A percentile compares a stretch with the other conserved stretches of the same genome.
phyloP scores from a whole-genome alignment of 2,329 filamentous ascomycete species.

The Tolypocladium guangdongense region DNA sequence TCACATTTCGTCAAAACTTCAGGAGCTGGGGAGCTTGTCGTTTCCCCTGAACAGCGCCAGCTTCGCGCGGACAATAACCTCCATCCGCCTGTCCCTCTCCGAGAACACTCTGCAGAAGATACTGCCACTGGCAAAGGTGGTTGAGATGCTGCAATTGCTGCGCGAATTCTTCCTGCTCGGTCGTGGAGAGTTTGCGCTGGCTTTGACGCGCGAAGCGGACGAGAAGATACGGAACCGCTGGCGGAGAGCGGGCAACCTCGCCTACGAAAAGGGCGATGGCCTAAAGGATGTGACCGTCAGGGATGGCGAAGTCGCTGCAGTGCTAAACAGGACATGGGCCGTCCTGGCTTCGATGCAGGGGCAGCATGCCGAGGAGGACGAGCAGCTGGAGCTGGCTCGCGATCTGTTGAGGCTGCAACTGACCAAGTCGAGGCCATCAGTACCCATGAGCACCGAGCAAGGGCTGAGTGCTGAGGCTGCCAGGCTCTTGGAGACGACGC shows the following conservation, averaged over 20 bases:
- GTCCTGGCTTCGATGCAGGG: constrained; percentile 65
- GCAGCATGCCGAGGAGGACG: constrained; percentile 64
- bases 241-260: constrained; percentile 49
- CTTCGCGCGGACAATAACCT: constrained; percentile 61
- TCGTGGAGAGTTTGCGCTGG: constrained; percentile 83
- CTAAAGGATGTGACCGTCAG: constrained; percentile 52
- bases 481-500: constrained; percentile 33
- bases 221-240: constrained; percentile 65
- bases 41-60: constrained; percentile 64
- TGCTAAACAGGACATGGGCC: constrained; percentile 69
- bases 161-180: constrained; percentile 81
- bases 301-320: constrained; percentile 72
- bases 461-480: constrained; percentile 21
- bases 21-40: constrained; percentile 53
- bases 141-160: constrained; percentile 66
- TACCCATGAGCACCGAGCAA: constrained; percentile 25
- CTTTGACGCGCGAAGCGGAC: constrained; percentile 76
- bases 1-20: constrained; percentile 57
- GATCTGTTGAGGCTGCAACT: constrained; percentile 61
- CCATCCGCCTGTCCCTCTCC: constrained; percentile 72
- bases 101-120: constrained; percentile 74
- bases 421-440: constrained; percentile 33
- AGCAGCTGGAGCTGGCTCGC: constrained; percentile 72
- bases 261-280: constrained; percentile 42
- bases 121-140: constrained; percentile 64